These are phyloP conservation scores for Strigomonas culicis DNA, from an alignment of 208 protist species.

Conservation along the genomic window DNA sequence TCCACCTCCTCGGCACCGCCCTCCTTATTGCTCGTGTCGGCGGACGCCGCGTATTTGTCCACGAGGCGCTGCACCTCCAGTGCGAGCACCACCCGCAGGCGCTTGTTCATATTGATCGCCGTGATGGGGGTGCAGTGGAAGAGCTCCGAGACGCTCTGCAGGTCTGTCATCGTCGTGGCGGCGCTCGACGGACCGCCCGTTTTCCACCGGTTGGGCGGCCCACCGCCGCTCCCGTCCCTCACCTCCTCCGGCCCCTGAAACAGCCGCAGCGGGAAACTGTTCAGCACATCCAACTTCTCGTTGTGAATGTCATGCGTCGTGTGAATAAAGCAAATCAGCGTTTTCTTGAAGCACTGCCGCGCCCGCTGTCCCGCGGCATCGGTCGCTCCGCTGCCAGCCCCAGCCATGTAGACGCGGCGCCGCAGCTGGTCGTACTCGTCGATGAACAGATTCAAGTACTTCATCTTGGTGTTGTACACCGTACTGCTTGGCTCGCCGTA, in stretches of 20 bases:
- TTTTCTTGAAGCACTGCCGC: not conserved
- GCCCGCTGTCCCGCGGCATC: no score
- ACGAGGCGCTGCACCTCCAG: not conserved
- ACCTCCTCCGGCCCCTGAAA: constrained; percentile 26
- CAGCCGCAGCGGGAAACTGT: constrained; percentile 36
- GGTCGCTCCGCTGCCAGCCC: no score
- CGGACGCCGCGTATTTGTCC: not conserved
- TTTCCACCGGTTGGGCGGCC: no score
- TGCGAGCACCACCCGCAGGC: constrained; percentile 38
- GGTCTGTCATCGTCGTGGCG: no score
- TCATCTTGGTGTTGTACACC: not conserved
- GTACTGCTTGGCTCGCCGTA: constrained; percentile 55
- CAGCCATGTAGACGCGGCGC: not conserved
- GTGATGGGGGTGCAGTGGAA: constrained; percentile 84
- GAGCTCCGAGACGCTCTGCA: constrained; percentile 19
- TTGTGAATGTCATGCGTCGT: constrained; percentile 86
- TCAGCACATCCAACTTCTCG: constrained; percentile 57
- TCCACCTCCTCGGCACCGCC: not conserved
- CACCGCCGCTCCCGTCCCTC: no score
- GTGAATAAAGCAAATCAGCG: constrained; percentile 70
- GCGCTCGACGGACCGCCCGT: no score
- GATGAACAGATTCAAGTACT: constrained; percentile 47
- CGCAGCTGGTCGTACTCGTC: constrained; percentile 45
- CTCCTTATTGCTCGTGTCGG: not conserved
- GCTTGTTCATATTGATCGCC: constrained; percentile 47